A percentile compares a stretch with the other conserved stretches of the same genome.
Conservation (phyloP, 2,329 filamentous ascomycete species). For the Calcarisporium arbuscula region DNA sequence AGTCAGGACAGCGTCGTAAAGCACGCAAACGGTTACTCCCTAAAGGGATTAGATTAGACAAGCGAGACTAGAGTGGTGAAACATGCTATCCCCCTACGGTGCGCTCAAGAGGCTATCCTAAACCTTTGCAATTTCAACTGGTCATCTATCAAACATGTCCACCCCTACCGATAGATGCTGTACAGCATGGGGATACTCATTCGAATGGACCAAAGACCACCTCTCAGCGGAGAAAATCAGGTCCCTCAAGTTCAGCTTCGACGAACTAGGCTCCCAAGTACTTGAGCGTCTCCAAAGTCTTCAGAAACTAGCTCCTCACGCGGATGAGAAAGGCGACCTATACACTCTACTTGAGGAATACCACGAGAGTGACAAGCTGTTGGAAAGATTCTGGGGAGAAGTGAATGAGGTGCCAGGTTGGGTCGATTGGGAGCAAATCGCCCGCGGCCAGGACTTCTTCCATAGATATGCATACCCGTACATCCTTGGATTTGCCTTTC, state of each 20-base stretch:
- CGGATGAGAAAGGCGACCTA: slow-evolving; percentile 3
- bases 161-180: no score
- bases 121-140: no score
- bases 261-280: slow-evolving; percentile 12
- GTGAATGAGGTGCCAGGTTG: slow-evolving; percentile 54
- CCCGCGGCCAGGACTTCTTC: slow-evolving; percentile 55
- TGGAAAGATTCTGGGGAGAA: slow-evolving; percentile 46
- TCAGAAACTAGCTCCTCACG: slow-evolving; percentile 9
- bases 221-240: slow-evolving; percentile 9
- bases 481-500: slow-evolving; percentile 41
- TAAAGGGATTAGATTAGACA: no score
- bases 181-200: no score
- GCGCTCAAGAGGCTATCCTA: no score
- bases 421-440: slow-evolving; percentile 63
- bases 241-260: slow-evolving; percentile 12
- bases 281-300: slow-evolving; percentile 12
- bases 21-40: no score
- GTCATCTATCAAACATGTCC: no score
- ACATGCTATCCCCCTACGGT: no score
- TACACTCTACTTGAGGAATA: slow-evolving; percentile 8
- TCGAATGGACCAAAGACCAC: slow-evolving; percentile 15
- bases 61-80: no score
- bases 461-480: slow-evolving; percentile 60
- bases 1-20: no score
- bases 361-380: slow-evolving; percentile 20